Evolutionary conservation across 441 rosid genomes (phyloP), one percentile per base, ranked within the genome.

Genomic region (Brassica hybrid): DNA sequence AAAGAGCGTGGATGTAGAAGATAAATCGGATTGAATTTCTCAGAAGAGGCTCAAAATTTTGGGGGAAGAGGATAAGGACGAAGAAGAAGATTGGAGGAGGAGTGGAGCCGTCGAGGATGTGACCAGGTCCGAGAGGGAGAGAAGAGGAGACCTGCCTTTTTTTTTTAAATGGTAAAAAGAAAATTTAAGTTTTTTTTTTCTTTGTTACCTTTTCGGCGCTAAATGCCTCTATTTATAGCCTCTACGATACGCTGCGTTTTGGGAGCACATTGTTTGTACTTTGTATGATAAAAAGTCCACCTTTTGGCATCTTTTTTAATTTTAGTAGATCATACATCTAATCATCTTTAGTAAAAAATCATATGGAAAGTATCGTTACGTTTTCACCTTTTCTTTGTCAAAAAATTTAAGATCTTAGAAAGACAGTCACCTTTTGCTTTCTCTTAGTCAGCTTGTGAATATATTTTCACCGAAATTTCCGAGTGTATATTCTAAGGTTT

Each of bases 61-160:
- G 75, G 11, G 79, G 12, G 34, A 64, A 32, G 67, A 18, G 41
- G 59, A 62, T 36, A 48, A 63, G 8, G 67, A 74, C 0, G 67
- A 65, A 1, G 72, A 54, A 50, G 76, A 76, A 4, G 77, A 67
- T 52, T 58, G 54, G 76, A 60, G 0, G 77, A 58, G 38, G 76
- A 70, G 82, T 79, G 79, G 75, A 79, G 75, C 71, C 81, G 78
- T 56, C 65, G 73, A 74, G 43, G 62, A 48, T 50, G 82, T 73
- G 79, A 70, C 76, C 72, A 74, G 48, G 79, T 65, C 56, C 54
- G 65, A 10, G 36, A 67, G 13, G 34, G 36, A 59, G 72, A 73
- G 60, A 68, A 21, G 23, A 64, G 57, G 11, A 61, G 70, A 78
- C 72, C 38, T 12, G 16, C 7, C 2, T 52, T 54, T 54, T 54